Conservation (phyloP, 345 rosid genomes). For the Arabidopsis arenosa region DNA sequence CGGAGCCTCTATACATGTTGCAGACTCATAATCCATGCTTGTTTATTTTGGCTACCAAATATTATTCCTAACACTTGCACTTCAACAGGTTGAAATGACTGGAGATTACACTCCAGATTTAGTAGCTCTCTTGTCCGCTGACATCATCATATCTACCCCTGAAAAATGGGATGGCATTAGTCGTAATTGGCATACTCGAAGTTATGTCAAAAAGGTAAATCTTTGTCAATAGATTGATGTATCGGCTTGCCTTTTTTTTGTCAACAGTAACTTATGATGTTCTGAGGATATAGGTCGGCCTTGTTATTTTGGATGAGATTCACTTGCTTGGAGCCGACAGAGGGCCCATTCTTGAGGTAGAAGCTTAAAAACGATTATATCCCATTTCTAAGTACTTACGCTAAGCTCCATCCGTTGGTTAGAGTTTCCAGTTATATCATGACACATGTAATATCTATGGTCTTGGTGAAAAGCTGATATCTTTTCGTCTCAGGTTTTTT, state of each 20-base stretch:
- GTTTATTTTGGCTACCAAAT: slow-evolving; percentile 30
- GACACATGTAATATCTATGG: slow-evolving; percentile 21
- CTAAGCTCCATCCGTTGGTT: slow-evolving; percentile 23
- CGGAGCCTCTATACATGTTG: slow-evolving; percentile 29
- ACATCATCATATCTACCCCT: slow-evolving; percentile 95
- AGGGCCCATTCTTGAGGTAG: slow-evolving; percentile 99
- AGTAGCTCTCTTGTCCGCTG: slow-evolving; percentile 97
- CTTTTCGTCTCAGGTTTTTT: neutral
- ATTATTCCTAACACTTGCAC: slow-evolving; percentile 24
- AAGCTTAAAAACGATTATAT: slow-evolving; percentile 27
- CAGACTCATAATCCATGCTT: slow-evolving; percentile 23
- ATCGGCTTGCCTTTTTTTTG: slow-evolving; percentile 26
- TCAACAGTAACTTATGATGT: slow-evolving; percentile 10
- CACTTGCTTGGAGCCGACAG: slow-evolving; percentile 98
- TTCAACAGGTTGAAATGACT: slow-evolving; percentile 92
- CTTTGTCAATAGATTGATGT: slow-evolving; percentile 25
- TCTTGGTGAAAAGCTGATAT: slow-evolving; percentile 30
- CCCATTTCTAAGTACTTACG: slow-evolving; percentile 22
- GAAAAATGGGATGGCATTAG: slow-evolving; percentile 99
- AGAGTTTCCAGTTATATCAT: slow-evolving; percentile 31
- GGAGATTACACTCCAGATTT: slow-evolving; percentile 99
- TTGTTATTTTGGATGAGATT: slow-evolving; percentile 96
- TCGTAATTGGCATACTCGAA: slow-evolving; percentile 97
- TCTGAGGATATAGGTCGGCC: slow-evolving; percentile 75
- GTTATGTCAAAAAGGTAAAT: slow-evolving; percentile 89